A percentile compares a stretch with the other conserved stretches of the same genome.
Conservation (phyloP, 305 asterid species). For the Fraxinus latifolia region DNA sequence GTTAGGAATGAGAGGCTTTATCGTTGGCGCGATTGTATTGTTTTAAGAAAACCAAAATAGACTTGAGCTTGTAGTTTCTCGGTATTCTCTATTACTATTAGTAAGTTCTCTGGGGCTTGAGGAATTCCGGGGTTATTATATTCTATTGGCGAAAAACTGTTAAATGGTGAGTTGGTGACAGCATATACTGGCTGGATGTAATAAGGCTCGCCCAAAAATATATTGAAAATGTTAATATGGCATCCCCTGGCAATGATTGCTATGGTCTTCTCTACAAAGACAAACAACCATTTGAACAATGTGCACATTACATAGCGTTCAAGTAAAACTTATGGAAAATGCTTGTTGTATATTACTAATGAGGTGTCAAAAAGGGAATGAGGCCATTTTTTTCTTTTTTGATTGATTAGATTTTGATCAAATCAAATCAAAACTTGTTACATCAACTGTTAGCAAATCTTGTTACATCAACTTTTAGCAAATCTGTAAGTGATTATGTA, state of each 20-base stretch:
- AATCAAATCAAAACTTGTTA: background rate
- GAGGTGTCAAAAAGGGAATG: background rate
- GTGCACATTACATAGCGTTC: background rate
- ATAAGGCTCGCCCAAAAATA: background rate
- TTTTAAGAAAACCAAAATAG: background rate
- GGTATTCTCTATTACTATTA: background rate
- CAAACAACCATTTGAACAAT: background rate
- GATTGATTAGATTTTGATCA: background rate
- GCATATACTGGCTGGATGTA: background rate
- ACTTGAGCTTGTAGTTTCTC: background rate
- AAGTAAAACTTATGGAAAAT: background rate
- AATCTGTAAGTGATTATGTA: no score
- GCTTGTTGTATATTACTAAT: background rate
- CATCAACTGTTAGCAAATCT: background rate
- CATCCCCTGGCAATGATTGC: background rate
- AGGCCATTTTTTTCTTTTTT: background rate
- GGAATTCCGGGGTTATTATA: background rate
- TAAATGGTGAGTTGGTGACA: background rate
- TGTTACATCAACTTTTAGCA: background rate
- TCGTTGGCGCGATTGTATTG: background rate
- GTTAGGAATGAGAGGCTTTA: constrained; percentile 20
- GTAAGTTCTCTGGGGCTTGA: background rate
- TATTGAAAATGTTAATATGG: background rate
- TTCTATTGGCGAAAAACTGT: background rate
- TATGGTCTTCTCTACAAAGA: background rate